These are phyloP conservation scores for Penicillium hordei DNA, from an alignment of 2,329 filamentous ascomycete genomes.

Conservation along the genomic window DNA sequence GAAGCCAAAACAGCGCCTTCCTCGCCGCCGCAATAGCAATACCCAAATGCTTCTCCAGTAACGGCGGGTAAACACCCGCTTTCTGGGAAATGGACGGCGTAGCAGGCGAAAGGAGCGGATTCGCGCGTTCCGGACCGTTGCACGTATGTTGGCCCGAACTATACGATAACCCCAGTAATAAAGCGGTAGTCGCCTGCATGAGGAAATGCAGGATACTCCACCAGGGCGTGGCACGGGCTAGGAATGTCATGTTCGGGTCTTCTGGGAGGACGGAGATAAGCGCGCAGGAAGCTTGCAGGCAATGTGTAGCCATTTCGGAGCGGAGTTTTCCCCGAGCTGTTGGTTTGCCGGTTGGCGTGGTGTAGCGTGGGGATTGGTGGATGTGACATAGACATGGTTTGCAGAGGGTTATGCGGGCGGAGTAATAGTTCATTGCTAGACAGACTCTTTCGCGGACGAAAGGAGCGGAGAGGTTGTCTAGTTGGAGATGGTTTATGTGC, in stretches of 20 bases:
- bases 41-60: slow-evolving; percentile 24
- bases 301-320: slow-evolving; percentile 32
- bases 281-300: slow-evolving; percentile 41
- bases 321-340: slow-evolving; percentile 11
- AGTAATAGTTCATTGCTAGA: slow-evolving; percentile 45
- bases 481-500: slow-evolving; percentile 23
- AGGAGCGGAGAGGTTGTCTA: slow-evolving; percentile 12
- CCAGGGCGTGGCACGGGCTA: slow-evolving; percentile 41
- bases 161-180: slow-evolving; percentile 41
- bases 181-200: slow-evolving; percentile 44
- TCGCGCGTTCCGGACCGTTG: neutral
- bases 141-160: slow-evolving; percentile 1
- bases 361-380: slow-evolving; percentile 11
- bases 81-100: neutral
- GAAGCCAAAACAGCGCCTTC: slow-evolving; percentile 43
- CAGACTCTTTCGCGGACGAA: slow-evolving; percentile 34
- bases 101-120: neutral
- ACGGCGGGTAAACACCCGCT: slow-evolving; percentile 3
- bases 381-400: slow-evolving; percentile 44
- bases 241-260: slow-evolving; percentile 33
- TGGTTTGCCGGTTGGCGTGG: neutral
- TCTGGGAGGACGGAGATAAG: slow-evolving; percentile 42
- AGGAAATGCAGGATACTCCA: slow-evolving; percentile 46
- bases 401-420: slow-evolving; percentile 41
- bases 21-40: slow-evolving; percentile 31